Base-by-base conservation (phyloP, 192 early-diverging fungal genomes). In the Coemansia sp. region DNA sequence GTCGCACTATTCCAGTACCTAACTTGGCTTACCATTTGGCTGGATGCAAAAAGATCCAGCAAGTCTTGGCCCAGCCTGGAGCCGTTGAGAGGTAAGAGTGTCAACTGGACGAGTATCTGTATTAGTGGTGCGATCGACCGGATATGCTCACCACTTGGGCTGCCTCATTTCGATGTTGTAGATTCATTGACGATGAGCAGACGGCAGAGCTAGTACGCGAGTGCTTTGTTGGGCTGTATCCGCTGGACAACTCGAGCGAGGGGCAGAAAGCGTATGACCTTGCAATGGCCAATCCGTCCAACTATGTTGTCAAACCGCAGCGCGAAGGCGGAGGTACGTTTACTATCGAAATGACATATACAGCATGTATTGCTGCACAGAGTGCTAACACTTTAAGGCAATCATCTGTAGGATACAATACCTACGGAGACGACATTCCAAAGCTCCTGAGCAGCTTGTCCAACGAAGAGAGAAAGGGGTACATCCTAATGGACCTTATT, bases 401-500 rank as follows among this genome's bases (percentile, higher is more conserved):
- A 57, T 13, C 34, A 18, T 57, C 14, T 28, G 38, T 64, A 67
- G 62, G 74, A 28, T 94, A 97, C 82, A 99, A 99, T 83, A 80
- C 94, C 11, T 99, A 99, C 67, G 91, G 93, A 14, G 70, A 85
- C 16, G 93, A 97, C 66, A 93, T 99, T 64, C 85, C 87, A 1
- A 56, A 23, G 9, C 63, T 73, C 7, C 63, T 99, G 4, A 45
- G 60, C 9, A 69, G 69, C 20, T 50, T 97, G 43, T 70, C 85
- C 2, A 72, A 62, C 20, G 73, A 87, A 39, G 92, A 94, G 66
- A 82, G 91, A 11, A 89, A 86, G 66, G 93, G 90, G 0, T 96
- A 91, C 63, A 99, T 99, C 61, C 74, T 99, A 11, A 99, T 99
- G 97, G 95, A 97, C 58, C 77, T 97, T 9, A 99, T 99, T 61